A percentile compares a stretch with the other conserved stretches of the same genome.
Evolutionary conservation across 1,284 basidiomycete genomes (phyloP).

Genomic region (Ganoderma lingzhi): DNA sequence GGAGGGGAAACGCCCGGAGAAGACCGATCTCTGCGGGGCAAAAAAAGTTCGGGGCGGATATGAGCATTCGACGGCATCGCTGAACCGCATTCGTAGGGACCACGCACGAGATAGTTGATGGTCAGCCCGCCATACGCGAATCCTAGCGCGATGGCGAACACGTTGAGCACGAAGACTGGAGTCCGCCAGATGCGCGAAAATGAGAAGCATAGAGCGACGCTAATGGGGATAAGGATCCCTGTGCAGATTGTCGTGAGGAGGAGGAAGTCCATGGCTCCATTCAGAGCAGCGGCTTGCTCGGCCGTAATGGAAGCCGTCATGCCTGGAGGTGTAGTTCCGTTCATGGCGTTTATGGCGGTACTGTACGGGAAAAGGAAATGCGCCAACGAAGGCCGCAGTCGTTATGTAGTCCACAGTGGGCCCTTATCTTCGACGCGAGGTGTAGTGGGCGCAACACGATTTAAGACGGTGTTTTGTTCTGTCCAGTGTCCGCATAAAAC

Average conservation of each 20-base stretch:
- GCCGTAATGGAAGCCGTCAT: background rate
- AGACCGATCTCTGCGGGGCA: background rate
- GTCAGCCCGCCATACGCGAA: slow-evolving; percentile 23
- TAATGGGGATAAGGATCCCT: background rate
- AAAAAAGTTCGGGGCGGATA: background rate
- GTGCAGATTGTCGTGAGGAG: background rate
- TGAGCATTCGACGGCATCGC: background rate
- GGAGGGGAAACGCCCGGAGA: background rate
- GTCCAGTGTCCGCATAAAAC: too few species aligned
- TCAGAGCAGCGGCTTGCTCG: background rate
- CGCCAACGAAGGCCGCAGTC: too few species aligned
- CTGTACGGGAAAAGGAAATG: too few species aligned
- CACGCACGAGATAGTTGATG: background rate
- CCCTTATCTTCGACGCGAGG: too few species aligned
- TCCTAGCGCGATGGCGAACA: slow-evolving; percentile 31
- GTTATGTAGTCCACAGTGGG: too few species aligned
- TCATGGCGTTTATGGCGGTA: too few species aligned
- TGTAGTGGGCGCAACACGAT: too few species aligned
- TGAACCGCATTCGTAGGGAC: background rate
- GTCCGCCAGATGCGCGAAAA: slow-evolving; percentile 17
- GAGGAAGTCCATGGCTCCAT: background rate
- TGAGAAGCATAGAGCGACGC: background rate
- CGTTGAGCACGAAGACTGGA: slow-evolving; percentile 40
- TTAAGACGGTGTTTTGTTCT: too few species aligned
- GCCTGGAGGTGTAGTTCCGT: too few species aligned